A percentile compares a stretch with the other conserved stretches of the same genome.
phyloP scores from a whole-genome alignment of 352 stramenopile genomes.

The Phytophthora syringae region DNA sequence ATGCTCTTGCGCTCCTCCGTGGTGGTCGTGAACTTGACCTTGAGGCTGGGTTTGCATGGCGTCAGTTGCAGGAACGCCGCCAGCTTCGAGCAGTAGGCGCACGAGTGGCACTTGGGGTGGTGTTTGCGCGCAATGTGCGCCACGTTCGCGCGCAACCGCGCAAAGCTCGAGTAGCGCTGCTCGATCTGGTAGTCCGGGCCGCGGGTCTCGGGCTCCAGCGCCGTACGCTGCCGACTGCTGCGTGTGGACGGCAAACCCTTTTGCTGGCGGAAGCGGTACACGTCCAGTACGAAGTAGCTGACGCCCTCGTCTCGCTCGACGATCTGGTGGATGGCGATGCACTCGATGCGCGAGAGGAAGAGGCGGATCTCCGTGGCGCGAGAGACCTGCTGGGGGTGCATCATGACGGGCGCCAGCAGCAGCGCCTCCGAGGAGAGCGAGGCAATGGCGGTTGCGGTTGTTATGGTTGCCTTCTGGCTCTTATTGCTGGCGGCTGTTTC shows the following conservation, averaged over 20 bases:
- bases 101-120: constrained; percentile 50
- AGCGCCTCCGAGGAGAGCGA: constrained; percentile 31
- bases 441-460: constrained; percentile 10
- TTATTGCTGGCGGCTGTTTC: background rate
- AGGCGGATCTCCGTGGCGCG: constrained; percentile 59
- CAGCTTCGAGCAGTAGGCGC: constrained; percentile 54
- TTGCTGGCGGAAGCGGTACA: constrained; percentile 65
- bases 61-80: constrained; percentile 51
- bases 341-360: constrained; percentile 67
- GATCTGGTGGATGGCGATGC: constrained; percentile 59
- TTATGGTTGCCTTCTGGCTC: constrained; percentile 2
- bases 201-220: constrained; percentile 26
- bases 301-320: constrained; percentile 52
- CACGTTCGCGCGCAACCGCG: constrained; percentile 53
- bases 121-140: constrained; percentile 54
- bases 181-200: constrained; percentile 64
- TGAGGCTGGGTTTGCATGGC: constrained; percentile 49
- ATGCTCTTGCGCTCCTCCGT: constrained; percentile 53
- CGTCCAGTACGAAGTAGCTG: constrained; percentile 66
- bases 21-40: constrained; percentile 56
- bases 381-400: constrained; percentile 61
- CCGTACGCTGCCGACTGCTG: background rate
- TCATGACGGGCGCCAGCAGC: constrained; percentile 45
- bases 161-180: constrained; percentile 74
- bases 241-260: constrained; percentile 51